These are phyloP conservation scores for Podochytrium sp. DNA, from an alignment of 192 early-diverging fungal genomes.

Conservation along the genomic window DNA sequence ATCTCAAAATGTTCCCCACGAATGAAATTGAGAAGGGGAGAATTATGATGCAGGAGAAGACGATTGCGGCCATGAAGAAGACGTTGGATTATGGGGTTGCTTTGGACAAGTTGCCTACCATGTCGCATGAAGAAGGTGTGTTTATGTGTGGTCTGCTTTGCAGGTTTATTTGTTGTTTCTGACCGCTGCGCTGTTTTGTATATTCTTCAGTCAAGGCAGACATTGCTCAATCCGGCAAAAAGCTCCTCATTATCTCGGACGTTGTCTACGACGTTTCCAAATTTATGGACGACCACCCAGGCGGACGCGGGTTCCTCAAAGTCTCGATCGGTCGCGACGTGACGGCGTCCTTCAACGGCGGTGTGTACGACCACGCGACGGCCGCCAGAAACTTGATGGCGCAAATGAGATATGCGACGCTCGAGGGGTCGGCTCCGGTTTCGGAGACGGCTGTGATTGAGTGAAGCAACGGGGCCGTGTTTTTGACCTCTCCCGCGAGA, in stretches of 20 bases:
- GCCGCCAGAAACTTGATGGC: conserved; percentile 83
- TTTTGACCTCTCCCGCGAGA: too few species aligned
- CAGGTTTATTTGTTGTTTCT: conserved; percentile 35
- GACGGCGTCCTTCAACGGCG: conserved; percentile 84
- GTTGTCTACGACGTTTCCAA: conserved; percentile 58
- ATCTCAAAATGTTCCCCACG: conserved; percentile 49
- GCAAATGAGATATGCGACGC: conserved; percentile 37
- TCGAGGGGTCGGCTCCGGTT: conserved; percentile 37
- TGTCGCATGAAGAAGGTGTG: conserved; percentile 46
- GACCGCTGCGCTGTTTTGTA: conserved; percentile 30
- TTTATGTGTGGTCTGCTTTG: conserved; percentile 38
- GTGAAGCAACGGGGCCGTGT: not conserved
- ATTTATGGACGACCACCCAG: conserved; percentile 90
- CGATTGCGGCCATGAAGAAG: conserved; percentile 60
- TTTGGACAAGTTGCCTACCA: conserved; percentile 60
- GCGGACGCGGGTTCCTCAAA: conserved; percentile 74
- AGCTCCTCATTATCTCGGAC: conserved; percentile 84
- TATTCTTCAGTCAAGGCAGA: conserved; percentile 56
- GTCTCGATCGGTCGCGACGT: conserved; percentile 82
- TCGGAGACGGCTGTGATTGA: not conserved
- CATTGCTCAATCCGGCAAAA: conserved; percentile 70
- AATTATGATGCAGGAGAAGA: conserved; percentile 81
- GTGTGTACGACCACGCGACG: conserved; percentile 88
- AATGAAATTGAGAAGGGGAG: conserved; percentile 59
- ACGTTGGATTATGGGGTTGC: conserved; percentile 77